Evolutionary conservation across 2,329 filamentous ascomycete genomes (phyloP).

Genomic region (Neophaeococcomyces mojaviensis): DNA sequence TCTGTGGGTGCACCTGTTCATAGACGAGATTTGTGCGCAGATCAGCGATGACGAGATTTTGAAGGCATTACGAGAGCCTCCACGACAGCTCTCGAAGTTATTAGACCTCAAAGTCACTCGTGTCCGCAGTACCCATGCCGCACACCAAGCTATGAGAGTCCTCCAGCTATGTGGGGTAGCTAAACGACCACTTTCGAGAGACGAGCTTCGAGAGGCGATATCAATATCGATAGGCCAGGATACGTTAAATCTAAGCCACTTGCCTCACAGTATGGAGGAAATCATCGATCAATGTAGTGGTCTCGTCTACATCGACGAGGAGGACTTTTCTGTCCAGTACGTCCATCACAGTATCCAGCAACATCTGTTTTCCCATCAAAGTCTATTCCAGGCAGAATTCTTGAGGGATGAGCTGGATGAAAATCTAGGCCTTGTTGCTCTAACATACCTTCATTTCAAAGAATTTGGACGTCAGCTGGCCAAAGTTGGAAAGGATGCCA

Average conservation of each 20-base stretch:
- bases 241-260: conserved; percentile 4
- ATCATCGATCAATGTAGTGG: conserved; percentile 15
- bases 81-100: conserved; percentile 10
- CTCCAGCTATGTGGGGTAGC: conserved; percentile 9
- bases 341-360: conserved; percentile 13
- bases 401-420: background rate
- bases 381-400: background rate
- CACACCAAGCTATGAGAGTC: conserved; percentile 7
- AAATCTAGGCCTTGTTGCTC: conserved; percentile 10
- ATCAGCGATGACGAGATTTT: conserved; percentile 17
- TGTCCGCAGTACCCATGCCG: background rate
- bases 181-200: conserved; percentile 8
- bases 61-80: conserved; percentile 11
- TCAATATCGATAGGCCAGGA: conserved; percentile 9
- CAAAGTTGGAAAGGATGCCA: background rate
- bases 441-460: conserved; percentile 13
- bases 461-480: conserved; percentile 8
- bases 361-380: conserved; percentile 4
- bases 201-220: conserved; percentile 12
- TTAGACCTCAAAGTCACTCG: conserved; percentile 9
- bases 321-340: conserved; percentile 12
- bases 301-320: conserved; percentile 17
- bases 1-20: conserved; percentile 18
- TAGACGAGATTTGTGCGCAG: conserved; percentile 18
- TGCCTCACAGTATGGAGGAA: conserved; percentile 17